phyloP scores from a whole-genome alignment of 2,329 filamentous ascomycete species.

The Ilyonectria sp. region DNA sequence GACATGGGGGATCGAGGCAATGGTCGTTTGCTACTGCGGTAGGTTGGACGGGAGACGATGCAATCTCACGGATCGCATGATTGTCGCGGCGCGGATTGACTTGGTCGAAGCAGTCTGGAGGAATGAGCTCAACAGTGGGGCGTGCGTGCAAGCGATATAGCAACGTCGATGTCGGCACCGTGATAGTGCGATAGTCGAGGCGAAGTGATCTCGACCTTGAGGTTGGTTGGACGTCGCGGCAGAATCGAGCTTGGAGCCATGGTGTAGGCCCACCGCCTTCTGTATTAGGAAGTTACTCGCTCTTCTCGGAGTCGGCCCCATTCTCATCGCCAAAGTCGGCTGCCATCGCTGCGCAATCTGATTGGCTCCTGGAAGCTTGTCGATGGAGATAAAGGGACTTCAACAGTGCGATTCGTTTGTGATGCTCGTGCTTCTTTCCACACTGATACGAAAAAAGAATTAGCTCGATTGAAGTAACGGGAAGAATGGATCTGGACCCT shows the following conservation, averaged over 20 bases:
- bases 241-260: conserved; percentile 43
- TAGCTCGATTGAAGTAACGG: neutral
- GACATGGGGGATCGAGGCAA: conserved; percentile 44
- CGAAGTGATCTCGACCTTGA: conserved; percentile 22
- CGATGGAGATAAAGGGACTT: neutral
- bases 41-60: conserved; percentile 34
- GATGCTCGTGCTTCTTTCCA: neutral
- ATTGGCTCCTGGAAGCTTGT: conserved; percentile 29
- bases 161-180: conserved; percentile 20
- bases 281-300: conserved; percentile 19
- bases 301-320: neutral
- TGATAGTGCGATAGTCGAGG: conserved; percentile 31
- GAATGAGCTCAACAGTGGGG: conserved; percentile 20
- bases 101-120: conserved; percentile 28
- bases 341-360: conserved; percentile 30
- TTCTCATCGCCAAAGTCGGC: conserved; percentile 17
- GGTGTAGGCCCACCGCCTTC: conserved; percentile 46
- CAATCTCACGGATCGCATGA: conserved; percentile 44
- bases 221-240: conserved; percentile 41
- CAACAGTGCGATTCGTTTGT: neutral
- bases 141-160: conserved; percentile 30
- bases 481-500: neutral
- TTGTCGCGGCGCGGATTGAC: conserved; percentile 32
- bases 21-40: conserved; percentile 41
- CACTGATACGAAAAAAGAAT: neutral